These are phyloP conservation scores for Rubia tinctorum DNA, from an alignment of 305 asterid genomes.

Conservation along the genomic window DNA sequence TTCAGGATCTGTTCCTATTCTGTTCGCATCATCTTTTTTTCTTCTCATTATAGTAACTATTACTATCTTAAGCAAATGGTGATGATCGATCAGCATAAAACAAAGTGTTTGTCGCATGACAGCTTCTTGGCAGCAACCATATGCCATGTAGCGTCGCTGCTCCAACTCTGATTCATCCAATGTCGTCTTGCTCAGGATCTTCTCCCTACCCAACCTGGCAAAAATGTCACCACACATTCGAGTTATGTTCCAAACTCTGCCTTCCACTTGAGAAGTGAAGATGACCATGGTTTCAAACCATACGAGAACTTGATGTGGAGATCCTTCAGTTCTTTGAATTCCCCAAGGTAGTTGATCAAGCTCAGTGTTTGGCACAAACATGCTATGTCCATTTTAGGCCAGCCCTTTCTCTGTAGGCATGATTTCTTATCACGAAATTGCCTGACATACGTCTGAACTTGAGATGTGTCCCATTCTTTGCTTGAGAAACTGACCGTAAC, in stretches of 20 bases:
- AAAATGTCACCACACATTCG: neutral
- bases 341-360: slow-evolving; percentile 3
- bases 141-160: neutral
- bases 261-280: neutral
- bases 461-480: neutral
- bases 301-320: slow-evolving; percentile 8
- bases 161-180: neutral
- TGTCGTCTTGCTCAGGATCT: neutral
- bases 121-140: slow-evolving; percentile 13
- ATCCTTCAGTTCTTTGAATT: slow-evolving; percentile 1
- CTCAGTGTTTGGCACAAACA: slow-evolving; percentile 1
- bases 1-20: neutral
- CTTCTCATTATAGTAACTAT: neutral
- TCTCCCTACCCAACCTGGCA: neutral
- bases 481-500: neutral
- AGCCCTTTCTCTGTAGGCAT: neutral
- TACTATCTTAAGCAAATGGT: neutral
- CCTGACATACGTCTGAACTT: neutral
- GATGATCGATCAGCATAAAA: slow-evolving; percentile 1
- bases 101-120: slow-evolving; percentile 1
- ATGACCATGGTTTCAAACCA: neutral
- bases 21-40: neutral
- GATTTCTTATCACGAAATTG: neutral
- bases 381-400: slow-evolving; percentile 9
- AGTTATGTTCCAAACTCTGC: slow-evolving; percentile 12